Percentiles rank a stretch among this genome's conserved stretches.
Evolutionary conservation across 2,329 filamentous ascomycete species (phyloP).

Genomic region (Trichoderma endophyticum): DNA sequence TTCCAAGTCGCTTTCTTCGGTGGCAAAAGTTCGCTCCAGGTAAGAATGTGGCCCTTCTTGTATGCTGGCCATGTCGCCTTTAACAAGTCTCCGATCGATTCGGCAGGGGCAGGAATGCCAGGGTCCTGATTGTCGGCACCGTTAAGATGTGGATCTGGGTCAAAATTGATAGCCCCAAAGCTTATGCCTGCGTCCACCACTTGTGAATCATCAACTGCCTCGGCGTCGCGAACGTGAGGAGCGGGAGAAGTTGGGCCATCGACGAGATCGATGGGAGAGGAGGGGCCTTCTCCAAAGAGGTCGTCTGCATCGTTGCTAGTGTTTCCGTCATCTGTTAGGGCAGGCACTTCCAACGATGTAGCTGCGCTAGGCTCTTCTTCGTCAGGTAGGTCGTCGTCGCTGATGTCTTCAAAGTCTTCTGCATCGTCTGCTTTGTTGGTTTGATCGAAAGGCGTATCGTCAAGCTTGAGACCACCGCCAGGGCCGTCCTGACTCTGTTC

Average conservation of each 20-base stretch:
- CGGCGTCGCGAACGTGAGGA: constrained; percentile 41
- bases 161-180: constrained; percentile 47
- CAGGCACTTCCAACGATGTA: constrained; percentile 48
- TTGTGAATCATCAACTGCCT: constrained; percentile 35
- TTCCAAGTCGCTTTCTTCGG: constrained; percentile 75
- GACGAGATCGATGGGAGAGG: constrained; percentile 45
- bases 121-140: constrained; percentile 55
- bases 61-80: constrained; percentile 80
- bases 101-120: constrained; percentile 64
- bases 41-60: constrained; percentile 68
- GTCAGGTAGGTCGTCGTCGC: constrained; percentile 85
- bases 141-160: constrained; percentile 42
- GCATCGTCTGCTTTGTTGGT: constrained; percentile 88
- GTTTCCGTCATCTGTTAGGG: constrained; percentile 57
- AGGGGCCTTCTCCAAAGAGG: constrained; percentile 63
- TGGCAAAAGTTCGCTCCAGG: constrained; percentile 79
- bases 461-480: constrained; percentile 41
- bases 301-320: constrained; percentile 62
- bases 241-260: constrained; percentile 44
- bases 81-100: constrained; percentile 71
- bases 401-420: constrained; percentile 85
- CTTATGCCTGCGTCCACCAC: constrained; percentile 32
- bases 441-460: constrained; percentile 53
- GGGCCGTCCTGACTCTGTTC: constrained; percentile 40
- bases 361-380: constrained; percentile 60